Evolutionary conservation across 441 rosid genomes (phyloP).

Genomic region (Adansonia madagascariensis): DNA sequence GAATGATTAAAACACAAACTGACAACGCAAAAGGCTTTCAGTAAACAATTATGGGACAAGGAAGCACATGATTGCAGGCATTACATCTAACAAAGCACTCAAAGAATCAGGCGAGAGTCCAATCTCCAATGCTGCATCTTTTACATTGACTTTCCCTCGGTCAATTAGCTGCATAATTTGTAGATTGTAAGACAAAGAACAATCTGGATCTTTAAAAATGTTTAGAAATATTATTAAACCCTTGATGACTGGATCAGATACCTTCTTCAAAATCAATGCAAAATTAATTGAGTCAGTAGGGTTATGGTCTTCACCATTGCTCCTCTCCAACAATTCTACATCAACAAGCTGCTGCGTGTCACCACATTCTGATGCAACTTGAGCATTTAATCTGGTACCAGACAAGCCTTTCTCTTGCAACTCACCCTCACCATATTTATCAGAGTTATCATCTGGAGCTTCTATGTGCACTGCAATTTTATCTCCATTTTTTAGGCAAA

Average conservation of each 20-base stretch:
- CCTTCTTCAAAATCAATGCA: slow-evolving; percentile 77
- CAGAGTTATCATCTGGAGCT: slow-evolving; percentile 53
- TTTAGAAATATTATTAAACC: not conserved
- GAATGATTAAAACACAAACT: slow-evolving; percentile 23
- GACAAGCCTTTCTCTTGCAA: slow-evolving; percentile 47
- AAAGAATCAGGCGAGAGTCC: slow-evolving; percentile 75
- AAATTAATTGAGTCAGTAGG: slow-evolving; percentile 54
- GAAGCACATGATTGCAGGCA: slow-evolving; percentile 27
- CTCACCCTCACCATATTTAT: slow-evolving; percentile 57
- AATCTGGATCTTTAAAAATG: slow-evolving; percentile 28
- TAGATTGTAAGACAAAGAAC: slow-evolving; percentile 30
- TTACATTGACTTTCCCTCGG: slow-evolving; percentile 76
- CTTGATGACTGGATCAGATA: slow-evolving; percentile 29
- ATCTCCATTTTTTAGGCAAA: slow-evolving; percentile 53
- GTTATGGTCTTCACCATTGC: slow-evolving; percentile 43
- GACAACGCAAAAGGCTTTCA: not conserved
- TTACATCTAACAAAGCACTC: slow-evolving; percentile 71
- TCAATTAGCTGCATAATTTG: slow-evolving; percentile 72
- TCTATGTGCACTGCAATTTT: slow-evolving; percentile 43
- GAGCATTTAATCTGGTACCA: slow-evolving; percentile 46
- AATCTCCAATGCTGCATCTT: slow-evolving; percentile 79
- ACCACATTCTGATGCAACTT: slow-evolving; percentile 46
- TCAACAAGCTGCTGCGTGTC: slow-evolving; percentile 43
- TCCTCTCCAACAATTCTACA: slow-evolving; percentile 42
- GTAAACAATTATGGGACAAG: slow-evolving; percentile 22